phyloP scores from a whole-genome alignment of 192 early-diverging fungal genomes.

The Polychytrium aggregatum region DNA sequence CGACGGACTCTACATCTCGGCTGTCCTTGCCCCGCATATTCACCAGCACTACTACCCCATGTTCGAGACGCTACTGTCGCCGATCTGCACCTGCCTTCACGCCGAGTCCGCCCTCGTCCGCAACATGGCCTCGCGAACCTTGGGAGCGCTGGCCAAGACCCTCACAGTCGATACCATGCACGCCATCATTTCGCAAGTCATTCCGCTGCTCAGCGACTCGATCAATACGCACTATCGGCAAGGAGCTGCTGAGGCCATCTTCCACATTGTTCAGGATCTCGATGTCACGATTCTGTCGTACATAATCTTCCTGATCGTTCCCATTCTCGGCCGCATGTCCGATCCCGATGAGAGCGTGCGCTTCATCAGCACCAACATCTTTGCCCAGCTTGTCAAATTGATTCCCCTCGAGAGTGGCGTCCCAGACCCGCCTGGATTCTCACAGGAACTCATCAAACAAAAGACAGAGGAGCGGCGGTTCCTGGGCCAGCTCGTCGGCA shows the following conservation, averaged over 20 bases:
- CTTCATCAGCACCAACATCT: conserved; percentile 81
- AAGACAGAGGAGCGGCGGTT: conserved; percentile 87
- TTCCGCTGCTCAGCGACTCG: conserved; percentile 70
- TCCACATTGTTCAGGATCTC: conserved; percentile 67
- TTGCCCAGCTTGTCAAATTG: conserved; percentile 90
- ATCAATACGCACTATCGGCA: conserved; percentile 59
- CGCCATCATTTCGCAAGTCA: conserved; percentile 58
- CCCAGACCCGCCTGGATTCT: conserved; percentile 86
- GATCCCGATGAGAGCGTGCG: conserved; percentile 85
- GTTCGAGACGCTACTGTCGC: conserved; percentile 49
- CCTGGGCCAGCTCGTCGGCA: conserved; percentile 86
- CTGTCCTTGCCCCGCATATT: conserved; percentile 48
- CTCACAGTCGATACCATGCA: conserved; percentile 67
- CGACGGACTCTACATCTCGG: conserved; percentile 64
- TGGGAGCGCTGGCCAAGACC: conserved; percentile 61
- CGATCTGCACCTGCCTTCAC: conserved; percentile 50
- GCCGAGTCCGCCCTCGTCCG: conserved; percentile 66
- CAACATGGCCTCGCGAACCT: conserved; percentile 60
- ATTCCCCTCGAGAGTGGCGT: conserved; percentile 91
- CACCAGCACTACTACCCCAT: conserved; percentile 38
- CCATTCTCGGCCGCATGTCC: conserved; percentile 92
- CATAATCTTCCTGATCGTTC: conserved; percentile 94
- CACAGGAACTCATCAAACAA: conserved; percentile 60
- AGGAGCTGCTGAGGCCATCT: conserved; percentile 76
- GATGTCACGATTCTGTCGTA: conserved; percentile 82